Evolutionary conservation across 768 basidiomycete species (phyloP).

Genomic region (Xerocomus brunneocitrinus): DNA sequence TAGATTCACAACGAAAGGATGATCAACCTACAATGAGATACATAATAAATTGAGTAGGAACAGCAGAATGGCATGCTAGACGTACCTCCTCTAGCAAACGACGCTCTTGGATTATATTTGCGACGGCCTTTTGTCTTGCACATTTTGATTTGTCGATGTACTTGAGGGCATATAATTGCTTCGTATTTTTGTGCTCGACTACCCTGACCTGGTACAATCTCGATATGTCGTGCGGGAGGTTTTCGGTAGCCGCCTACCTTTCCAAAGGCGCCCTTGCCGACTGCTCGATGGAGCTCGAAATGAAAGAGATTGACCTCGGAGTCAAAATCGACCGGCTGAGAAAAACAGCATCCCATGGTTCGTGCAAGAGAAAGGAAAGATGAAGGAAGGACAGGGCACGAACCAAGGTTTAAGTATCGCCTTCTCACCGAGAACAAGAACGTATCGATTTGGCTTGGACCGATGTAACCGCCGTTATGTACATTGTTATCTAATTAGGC

Average conservation of each 20-base stretch:
- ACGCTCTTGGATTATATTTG: slow-evolving; percentile 92
- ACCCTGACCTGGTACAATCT: slow-evolving; percentile 71
- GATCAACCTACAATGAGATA: slow-evolving; percentile 58
- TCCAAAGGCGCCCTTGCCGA: slow-evolving; percentile 97
- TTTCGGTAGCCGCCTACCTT: slow-evolving; percentile 53
- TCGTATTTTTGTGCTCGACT: slow-evolving; percentile 92
- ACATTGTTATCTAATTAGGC: slow-evolving; percentile 25
- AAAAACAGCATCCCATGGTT: slow-evolving; percentile 56
- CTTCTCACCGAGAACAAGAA: slow-evolving; percentile 33
- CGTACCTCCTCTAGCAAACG: slow-evolving; percentile 86
- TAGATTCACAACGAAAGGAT: slow-evolving; percentile 84
- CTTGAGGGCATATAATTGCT: slow-evolving; percentile 91
- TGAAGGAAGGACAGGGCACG: slow-evolving; percentile 22
- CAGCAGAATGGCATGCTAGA: not conserved
- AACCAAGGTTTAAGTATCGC: slow-evolving; percentile 22
- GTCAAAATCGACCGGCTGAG: slow-evolving; percentile 82
- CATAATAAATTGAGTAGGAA: slow-evolving; percentile 7
- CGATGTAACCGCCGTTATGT: not conserved
- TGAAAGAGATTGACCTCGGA: slow-evolving; percentile 87
- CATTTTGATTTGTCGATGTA: slow-evolving; percentile 96
- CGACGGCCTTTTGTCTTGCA: slow-evolving; percentile 85
- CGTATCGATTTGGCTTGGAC: slow-evolving; percentile 24
- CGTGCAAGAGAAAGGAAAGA: slow-evolving; percentile 34
- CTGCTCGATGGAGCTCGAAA: slow-evolving; percentile 91
- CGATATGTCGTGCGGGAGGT: slow-evolving; percentile 1